Conservation (phyloP, 108 stramenopile genomes). For the Nannochloropsis salina region DNA sequence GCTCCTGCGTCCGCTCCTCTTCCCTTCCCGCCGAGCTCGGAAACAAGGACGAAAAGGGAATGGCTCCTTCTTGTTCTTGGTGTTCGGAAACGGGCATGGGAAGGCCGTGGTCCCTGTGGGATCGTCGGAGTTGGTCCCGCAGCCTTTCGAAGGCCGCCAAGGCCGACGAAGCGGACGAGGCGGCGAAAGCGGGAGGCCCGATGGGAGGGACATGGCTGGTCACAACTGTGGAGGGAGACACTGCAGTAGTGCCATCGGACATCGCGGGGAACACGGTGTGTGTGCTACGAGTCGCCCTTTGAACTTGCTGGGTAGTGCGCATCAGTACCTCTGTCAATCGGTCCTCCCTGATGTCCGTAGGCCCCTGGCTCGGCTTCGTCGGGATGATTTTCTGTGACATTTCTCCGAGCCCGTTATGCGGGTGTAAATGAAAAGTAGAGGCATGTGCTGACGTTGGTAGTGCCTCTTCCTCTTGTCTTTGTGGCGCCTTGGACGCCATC, state of each 20-base stretch:
- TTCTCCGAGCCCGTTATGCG: too few relatives aligned
- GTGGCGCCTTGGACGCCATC: background rate
- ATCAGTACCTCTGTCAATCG: background rate
- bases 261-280: background rate
- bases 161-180: background rate
- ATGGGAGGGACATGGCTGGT: too few relatives aligned
- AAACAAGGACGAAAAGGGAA: too few relatives aligned
- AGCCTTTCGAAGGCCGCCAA: background rate
- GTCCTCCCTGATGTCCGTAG: background rate
- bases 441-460: background rate
- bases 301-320: background rate
- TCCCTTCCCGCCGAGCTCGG: background rate
- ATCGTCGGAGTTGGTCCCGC: slow-evolving; percentile 9
- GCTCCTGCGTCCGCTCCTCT: background rate
- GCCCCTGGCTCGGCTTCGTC: too few relatives aligned
- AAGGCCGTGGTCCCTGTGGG: background rate
- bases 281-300: background rate
- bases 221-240: too few relatives aligned
- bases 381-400: too few relatives aligned
- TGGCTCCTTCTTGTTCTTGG: background rate
- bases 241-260: too few relatives aligned
- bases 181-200: background rate
- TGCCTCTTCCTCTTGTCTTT: background rate
- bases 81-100: background rate
- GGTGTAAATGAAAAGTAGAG: too few relatives aligned